phyloP scores from a whole-genome alignment of 306 rosid species.

The Alnus rubra region DNA sequence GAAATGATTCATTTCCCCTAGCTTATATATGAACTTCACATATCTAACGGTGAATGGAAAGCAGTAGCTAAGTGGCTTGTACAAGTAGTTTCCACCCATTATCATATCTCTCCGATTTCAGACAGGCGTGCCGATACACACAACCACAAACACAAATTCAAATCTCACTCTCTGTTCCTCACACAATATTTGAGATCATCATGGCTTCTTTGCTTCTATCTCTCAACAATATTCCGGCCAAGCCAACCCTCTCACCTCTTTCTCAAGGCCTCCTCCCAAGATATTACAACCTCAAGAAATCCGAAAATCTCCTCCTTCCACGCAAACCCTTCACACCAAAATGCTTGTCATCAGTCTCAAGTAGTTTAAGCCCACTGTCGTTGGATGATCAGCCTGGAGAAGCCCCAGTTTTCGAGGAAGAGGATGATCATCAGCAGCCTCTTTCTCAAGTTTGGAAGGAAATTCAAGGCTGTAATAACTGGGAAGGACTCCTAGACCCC shows the following conservation, averaged over 20 bases:
- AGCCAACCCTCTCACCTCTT: background rate
- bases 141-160: no score
- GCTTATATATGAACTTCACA: no score
- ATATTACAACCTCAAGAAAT: background rate
- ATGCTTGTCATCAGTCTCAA: conserved; percentile 37
- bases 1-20: no score
- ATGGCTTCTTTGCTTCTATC: conserved; percentile 24
- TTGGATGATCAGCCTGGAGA: background rate
- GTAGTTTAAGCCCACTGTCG: conserved; percentile 20
- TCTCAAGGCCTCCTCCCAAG: conserved; percentile 6
- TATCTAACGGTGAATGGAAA: no score
- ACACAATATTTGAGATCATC: background rate
- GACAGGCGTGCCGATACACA: background rate
- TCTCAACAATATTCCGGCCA: background rate
- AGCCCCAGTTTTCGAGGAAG: background rate
- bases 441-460: conserved; percentile 47
- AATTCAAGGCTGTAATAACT: conserved; percentile 56
- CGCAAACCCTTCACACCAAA: conserved; percentile 3
- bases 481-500: conserved; percentile 64
- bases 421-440: background rate
- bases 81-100: no score
- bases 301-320: background rate
- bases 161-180: background rate
- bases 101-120: no score
- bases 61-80: no score